Base-by-base conservation (phyloP, 176 grass and related monocot genomes). In the Phyllostachys edulis region DNA sequence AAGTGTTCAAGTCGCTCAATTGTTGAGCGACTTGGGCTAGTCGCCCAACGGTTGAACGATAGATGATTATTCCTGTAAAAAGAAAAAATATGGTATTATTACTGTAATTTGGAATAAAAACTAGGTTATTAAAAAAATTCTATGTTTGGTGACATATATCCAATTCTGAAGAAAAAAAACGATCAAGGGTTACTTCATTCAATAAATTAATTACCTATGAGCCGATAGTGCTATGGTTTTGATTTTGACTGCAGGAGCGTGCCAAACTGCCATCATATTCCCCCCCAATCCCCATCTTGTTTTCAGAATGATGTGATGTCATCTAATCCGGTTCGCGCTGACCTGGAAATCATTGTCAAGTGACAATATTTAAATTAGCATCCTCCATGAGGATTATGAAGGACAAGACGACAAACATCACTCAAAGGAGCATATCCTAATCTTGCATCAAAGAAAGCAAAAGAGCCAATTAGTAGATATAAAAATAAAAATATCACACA, bases 241-340 rank as follows among this genome's bases (percentile, higher is more conserved):
- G 46, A 88, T 65, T 67, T 56, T 38, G 81, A 67, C 60, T 5
- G 36, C 75, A 56, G 50, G 67, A 88, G 57, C 7, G 14, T 64
- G 55, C 67, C 46, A 71, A 84, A 84, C 75, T 29, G 81, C 26
- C 80, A 29, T 67, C 80, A 47, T 67, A 84, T 59, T 59, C n/a
- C 46, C 73, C 38, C 23, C 32, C 32, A 2, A 1, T 34, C 32
- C 32, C 42, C 29, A 15, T 26, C 62, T 66, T 57, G 34, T 67
- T 68, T 40, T 65, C 37, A 57, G 60, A 42, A 68, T 36, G 64
- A 80, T 80, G 64, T 65, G 55, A 86, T 73, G 42, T 34, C 44
- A 44, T 74, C 57, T 79, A 63, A 77, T 27, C 36, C 20, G 45
- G 17, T 41, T 67, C 61, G 32, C n/a, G 24, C 71, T 56, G 62